Base-by-base conservation (phyloP, 192 early-diverging fungal species). In the Gigaspora rosea region DNA sequence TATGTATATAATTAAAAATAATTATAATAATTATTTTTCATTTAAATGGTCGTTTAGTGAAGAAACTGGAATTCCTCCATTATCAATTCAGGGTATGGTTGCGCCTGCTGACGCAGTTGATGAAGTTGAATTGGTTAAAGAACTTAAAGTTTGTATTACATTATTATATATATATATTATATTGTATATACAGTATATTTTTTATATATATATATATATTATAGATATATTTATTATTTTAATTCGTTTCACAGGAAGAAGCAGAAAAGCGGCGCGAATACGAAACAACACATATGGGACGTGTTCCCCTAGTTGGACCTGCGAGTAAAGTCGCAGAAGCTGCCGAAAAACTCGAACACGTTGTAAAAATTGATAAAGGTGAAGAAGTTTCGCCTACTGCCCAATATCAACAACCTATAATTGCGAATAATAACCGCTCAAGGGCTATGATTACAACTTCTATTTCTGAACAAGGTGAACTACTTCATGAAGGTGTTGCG, bases 41-140 rank as follows among this genome's bases (percentile, higher is more conserved):
- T 56, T 18, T 18, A 56, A 56, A 18, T 18, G 18, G 18, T 56
- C 15, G 52, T 18, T 18, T 64, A 64, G 62, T 27, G 35, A 64
- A 64, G 62, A 64, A 41, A 64, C 62, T n/a, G 65, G 65, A 12
- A 67, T 67, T 32, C 41, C 65, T 47, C 36, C 35, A n/a, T n/a
- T 20, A 8, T n/a, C 65, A 8, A 35, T 67, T 67, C 65, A 67
- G 32, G 65, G 35, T 13, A 49, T 61, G 59, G 59, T 61, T 22
- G 10, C 2, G 20, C 18, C 65, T 7, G 11, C 15, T 47, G n/a
- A 20, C 7, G 4, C 32, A 47, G 65, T 67, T 8, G 41, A 67
- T 67, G 46, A 67, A n/a, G 65, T 20, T 10, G 9, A 49, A 67
- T 20, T 67, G 41, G 65, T 20, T 67, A 35, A 46, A 46, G 65